Conservation (phyloP, 495 filamentous ascomycete genomes). For the Cetradonia linearis region DNA sequence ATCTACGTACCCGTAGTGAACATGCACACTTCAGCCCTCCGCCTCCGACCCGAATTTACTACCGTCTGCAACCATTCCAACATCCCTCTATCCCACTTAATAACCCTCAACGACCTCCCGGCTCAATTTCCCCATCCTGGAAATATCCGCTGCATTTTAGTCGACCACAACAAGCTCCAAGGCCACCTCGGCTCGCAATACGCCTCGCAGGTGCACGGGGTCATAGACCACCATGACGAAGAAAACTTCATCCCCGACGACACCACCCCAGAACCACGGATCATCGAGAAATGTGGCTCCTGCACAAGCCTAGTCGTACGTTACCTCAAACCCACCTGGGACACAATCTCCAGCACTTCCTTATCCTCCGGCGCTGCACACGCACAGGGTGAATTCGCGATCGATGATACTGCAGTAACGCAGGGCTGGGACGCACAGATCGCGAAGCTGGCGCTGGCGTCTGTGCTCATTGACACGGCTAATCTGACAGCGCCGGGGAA, state of each 20-base stretch:
- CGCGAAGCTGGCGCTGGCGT: constrained; percentile 65
- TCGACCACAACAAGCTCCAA: constrained; percentile 82
- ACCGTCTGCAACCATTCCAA: constrained; percentile 33
- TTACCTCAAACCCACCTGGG: constrained; percentile 51
- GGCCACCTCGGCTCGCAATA: constrained; percentile 39
- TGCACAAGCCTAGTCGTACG: constrained; percentile 70
- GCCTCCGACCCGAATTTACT: constrained; percentile 69
- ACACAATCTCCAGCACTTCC: constrained; percentile 28
- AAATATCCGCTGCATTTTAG: constrained; percentile 50
- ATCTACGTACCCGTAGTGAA: constrained; percentile 77
- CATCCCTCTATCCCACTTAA: constrained; percentile 30
- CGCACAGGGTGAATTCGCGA: constrained; percentile 22
- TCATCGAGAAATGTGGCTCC: constrained; percentile 62
- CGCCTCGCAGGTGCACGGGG: constrained; percentile 48
- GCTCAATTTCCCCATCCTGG: constrained; percentile 28
- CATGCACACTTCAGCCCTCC: constrained; percentile 56
- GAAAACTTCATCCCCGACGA: constrained; percentile 51
- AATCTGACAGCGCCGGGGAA: constrained; percentile 63
- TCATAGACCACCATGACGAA: constrained; percentile 88
- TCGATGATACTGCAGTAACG: constrained; percentile 26
- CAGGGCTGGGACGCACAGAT: constrained; percentile 46
- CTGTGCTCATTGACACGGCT: constrained; percentile 75
- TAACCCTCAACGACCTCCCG: constrained; percentile 37
- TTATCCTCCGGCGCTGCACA: constrained; percentile 28
- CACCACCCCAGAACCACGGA: constrained; percentile 39